These are phyloP conservation scores for Acmispon strigosus DNA, from an alignment of 306 rosid species.

Conservation along the genomic window DNA sequence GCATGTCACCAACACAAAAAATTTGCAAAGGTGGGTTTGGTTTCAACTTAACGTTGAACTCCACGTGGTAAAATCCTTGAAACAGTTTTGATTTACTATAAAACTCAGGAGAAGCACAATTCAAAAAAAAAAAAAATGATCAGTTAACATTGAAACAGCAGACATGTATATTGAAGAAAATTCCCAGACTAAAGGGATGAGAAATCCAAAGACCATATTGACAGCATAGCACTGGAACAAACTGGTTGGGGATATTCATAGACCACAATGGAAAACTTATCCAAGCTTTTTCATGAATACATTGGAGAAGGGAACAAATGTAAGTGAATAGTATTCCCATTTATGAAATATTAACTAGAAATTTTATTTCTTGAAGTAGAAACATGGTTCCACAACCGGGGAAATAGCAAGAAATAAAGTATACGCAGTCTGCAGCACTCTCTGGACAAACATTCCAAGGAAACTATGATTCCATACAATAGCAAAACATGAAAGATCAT, in stretches of 20 bases:
- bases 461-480: slow-evolving; percentile 28
- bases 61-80: no score
- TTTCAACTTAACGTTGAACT: no score
- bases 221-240: neutral
- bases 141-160: no score
- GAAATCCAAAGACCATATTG: neutral
- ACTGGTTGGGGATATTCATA: neutral
- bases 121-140: neutral
- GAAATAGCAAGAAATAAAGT: slow-evolving; percentile 15
- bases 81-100: no score
- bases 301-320: neutral
- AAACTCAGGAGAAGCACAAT: no score
- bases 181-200: no score
- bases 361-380: slow-evolving; percentile 39
- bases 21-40: no score
- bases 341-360: slow-evolving; percentile 23
- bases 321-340: neutral
- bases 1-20: slow-evolving; percentile 53
- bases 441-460: slow-evolving; percentile 36
- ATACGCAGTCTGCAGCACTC: slow-evolving; percentile 25
- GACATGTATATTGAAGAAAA: no score
- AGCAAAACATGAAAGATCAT: slow-evolving; percentile 39
- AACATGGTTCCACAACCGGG: slow-evolving; percentile 24
- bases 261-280: neutral
- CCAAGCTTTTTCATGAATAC: neutral